Evolutionary conservation across 2,329 filamentous ascomycete genomes (phyloP).

Genomic region (Phialophora tarda): DNA sequence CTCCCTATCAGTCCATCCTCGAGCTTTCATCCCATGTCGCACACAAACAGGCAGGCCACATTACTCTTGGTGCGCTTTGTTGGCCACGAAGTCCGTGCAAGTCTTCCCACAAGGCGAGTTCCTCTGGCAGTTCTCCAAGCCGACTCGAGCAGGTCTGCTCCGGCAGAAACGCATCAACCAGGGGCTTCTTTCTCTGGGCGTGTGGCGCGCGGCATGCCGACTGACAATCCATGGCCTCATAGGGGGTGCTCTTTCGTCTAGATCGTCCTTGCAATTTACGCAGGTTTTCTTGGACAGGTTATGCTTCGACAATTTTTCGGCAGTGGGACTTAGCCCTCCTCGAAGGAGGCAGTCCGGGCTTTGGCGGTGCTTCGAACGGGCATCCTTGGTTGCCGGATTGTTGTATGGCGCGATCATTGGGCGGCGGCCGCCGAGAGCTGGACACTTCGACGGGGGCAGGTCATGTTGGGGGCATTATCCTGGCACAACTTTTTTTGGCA

Average conservation of each 20-base stretch:
- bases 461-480: neutral
- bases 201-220: too few relatives aligned
- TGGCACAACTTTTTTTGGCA: neutral
- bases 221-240: neutral
- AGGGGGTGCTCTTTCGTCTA: neutral
- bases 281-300: neutral
- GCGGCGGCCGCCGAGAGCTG: neutral
- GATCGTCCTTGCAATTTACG: neutral
- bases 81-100: neutral
- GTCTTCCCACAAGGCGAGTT: neutral
- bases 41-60: neutral
- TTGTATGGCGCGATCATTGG: neutral
- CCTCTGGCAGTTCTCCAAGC: neutral
- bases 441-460: neutral
- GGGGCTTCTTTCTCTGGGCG: neutral
- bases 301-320: neutral
- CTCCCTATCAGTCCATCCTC: neutral
- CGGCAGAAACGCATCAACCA: neutral
- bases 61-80: neutral
- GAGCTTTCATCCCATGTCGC: neutral
- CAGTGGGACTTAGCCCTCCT: neutral
- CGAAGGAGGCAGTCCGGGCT: neutral
- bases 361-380: neutral
- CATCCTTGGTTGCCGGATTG: neutral
- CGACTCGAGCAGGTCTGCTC: neutral